Conservation (phyloP, 169 alveolate genomes). For the Plasmodium billcollinsi region DNA sequence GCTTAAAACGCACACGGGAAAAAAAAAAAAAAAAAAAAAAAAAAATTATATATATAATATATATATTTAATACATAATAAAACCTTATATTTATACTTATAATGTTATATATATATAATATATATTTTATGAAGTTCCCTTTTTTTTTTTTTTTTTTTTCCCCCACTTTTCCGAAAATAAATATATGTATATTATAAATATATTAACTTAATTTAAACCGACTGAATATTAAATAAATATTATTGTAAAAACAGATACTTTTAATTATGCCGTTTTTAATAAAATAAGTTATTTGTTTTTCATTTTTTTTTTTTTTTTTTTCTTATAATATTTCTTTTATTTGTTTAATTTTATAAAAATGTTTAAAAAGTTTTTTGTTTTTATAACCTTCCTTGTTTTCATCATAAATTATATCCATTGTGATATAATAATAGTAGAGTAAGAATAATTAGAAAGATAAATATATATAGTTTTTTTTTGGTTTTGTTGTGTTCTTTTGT, state of each 20-base stretch:
- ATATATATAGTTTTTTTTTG: neutral
- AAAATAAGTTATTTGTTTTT: conserved; percentile 15
- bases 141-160: no score
- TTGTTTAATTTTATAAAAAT: conserved; percentile 14
- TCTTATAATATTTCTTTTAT: neutral
- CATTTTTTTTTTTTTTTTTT: conserved; percentile 14
- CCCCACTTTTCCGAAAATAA: neutral
- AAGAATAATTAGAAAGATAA: conserved; percentile 16
- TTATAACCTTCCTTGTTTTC: conserved; percentile 41
- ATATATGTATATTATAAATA: neutral
- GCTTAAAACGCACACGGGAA: no score
- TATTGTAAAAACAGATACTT: neutral
- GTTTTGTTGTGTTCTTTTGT: neutral
- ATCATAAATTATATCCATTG: conserved; percentile 33
- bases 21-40: no score
- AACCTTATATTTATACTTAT: no score
- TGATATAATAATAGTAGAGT: conserved; percentile 72
- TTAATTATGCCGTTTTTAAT: conserved; percentile 33
- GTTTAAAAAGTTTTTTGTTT: conserved; percentile 38
- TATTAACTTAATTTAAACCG: neutral
- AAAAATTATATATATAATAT: no score
- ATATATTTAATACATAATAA: no score
- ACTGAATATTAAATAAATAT: no score
- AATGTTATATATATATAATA: no score
- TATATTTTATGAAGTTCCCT: no score